Evolutionary conservation across 129 eudicot genomes (phyloP), one percentile per base, ranked within the genome.

Genomic region (Arctium minus): DNA sequence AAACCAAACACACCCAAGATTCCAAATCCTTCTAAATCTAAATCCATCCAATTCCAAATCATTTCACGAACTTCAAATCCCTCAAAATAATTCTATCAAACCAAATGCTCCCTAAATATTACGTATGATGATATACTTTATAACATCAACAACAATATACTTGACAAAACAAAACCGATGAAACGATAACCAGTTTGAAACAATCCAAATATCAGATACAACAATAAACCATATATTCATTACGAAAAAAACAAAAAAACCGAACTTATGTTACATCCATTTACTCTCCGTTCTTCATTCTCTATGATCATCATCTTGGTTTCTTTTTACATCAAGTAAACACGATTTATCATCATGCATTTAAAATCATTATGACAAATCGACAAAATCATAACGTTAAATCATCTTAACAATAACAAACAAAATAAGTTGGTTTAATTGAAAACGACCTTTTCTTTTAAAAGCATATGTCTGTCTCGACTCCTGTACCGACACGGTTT

Each of bases 361-460:
- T 32, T 17, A 69, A 32, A 15, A 71, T 36, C 27, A 71, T 35
- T 35, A 65, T 22, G 10, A 18, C 48, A 35, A 15, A 17, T 48
- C 44, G 75, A 71, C 29, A 71, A 2, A 71, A 32, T 71, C n/a
- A 31, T 36, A 74, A 62, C 67, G 22, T 74, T 10, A 30, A 75
- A 81, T 56, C 38, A 72, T 13, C 39, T 38, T 64, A 40, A 62
- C 2, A 22, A 29, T 62, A 17, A 18, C 39, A 74, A 65, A 81
- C 85, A 81, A 62, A 73, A 22, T 74, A 62, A 40, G 67, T 64
- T 81, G 74, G 85, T 74, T 65, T 73, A 8, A 0, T 17, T 0
- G 40, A 64, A 68, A 79, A 68, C 2, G 35, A n/a, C 74, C 74
- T 31, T 35, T 17, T 62, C 8, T 17, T 29, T 4, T 36, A 31